Evolutionary conservation across 2,329 filamentous ascomycete genomes (phyloP).

Genomic region (Colletotrichum sp.): DNA sequence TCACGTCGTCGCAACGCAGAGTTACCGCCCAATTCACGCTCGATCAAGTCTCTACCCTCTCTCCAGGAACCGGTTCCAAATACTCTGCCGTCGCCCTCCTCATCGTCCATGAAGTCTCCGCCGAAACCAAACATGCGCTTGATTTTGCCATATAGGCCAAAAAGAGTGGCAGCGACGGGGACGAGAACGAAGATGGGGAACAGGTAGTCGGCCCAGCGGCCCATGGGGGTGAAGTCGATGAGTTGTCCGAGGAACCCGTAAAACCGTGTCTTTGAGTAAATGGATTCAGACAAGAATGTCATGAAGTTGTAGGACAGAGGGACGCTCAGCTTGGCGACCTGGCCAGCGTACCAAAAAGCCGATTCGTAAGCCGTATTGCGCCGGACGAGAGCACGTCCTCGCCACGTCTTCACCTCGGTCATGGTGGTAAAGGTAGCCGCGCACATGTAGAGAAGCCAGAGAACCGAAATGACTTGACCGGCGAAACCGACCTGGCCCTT

Average conservation of each 20-base stretch:
- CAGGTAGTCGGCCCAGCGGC: slow-evolving; percentile 82
- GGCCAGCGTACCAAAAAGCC: slow-evolving; percentile 93
- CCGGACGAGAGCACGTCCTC: slow-evolving; percentile 86
- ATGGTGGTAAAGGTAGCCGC: slow-evolving; percentile 85
- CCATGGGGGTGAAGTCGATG: slow-evolving; percentile 82
- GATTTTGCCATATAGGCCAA: slow-evolving; percentile 86
- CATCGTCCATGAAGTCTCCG: slow-evolving; percentile 74
- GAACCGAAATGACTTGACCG: slow-evolving; percentile 81
- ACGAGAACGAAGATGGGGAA: slow-evolving; percentile 89
- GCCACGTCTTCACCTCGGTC: slow-evolving; percentile 96
- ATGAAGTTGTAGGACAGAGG: slow-evolving; percentile 96
- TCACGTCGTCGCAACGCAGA: slow-evolving; percentile 56
- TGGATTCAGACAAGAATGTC: slow-evolving; percentile 77
- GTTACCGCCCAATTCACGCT: slow-evolving; percentile 77
- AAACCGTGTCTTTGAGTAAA: slow-evolving; percentile 82
- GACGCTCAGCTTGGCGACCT: slow-evolving; percentile 90
- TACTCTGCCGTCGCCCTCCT: slow-evolving; percentile 65
- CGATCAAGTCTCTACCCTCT: slow-evolving; percentile 88
- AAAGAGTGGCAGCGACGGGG: slow-evolving; percentile 83
- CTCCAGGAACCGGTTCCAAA: slow-evolving; percentile 87
- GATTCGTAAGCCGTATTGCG: slow-evolving; percentile 92
- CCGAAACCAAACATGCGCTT: slow-evolving; percentile 81
- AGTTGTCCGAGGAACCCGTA: slow-evolving; percentile 83
- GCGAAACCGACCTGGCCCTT: slow-evolving; percentile 82
- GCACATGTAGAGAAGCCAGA: slow-evolving; percentile 98